These are phyloP conservation scores for Hirschfeldia incana DNA, from an alignment of 345 rosid genomes.

Conservation along the genomic window DNA sequence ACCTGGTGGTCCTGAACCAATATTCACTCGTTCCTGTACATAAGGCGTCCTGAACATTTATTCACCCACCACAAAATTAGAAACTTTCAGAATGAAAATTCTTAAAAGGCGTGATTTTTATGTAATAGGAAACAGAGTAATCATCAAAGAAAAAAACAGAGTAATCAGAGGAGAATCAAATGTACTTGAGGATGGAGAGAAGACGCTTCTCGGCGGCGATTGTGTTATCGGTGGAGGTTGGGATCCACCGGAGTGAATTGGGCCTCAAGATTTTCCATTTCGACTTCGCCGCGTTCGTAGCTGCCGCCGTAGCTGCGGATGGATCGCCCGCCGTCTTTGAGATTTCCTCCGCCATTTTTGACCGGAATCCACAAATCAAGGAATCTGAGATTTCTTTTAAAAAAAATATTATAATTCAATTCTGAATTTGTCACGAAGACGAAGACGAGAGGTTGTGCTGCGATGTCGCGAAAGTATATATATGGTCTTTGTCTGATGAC, in stretches of 20 bases:
- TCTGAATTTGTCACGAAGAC: not conserved
- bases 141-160: too few relatives aligned
- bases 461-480: constrained; percentile 11
- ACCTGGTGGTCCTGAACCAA: constrained; percentile 92
- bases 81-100: not conserved
- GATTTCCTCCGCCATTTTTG: constrained; percentile 72
- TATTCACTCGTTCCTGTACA: constrained; percentile 79
- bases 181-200: constrained; percentile 76
- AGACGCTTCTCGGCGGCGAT: constrained; percentile 96
- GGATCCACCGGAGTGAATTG: constrained; percentile 91
- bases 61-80: not conserved
- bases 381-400: too few relatives aligned
- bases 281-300: constrained; percentile 45
- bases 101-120: not conserved
- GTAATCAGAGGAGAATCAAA: not conserved
- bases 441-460: constrained; percentile 18
- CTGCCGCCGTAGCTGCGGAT: constrained; percentile 42
- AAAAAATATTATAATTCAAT: not conserved
- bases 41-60: constrained; percentile 72
- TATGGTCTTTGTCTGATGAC: not conserved
- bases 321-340: constrained; percentile 42
- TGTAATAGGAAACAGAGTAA: not conserved
- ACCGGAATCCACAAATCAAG: constrained; percentile 29
- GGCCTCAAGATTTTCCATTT: constrained; percentile 76
- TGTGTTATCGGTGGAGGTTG: constrained; percentile 85